phyloP scores from a whole-genome alignment of 306 rosid genomes.

The Mimosa pudica region DNA sequence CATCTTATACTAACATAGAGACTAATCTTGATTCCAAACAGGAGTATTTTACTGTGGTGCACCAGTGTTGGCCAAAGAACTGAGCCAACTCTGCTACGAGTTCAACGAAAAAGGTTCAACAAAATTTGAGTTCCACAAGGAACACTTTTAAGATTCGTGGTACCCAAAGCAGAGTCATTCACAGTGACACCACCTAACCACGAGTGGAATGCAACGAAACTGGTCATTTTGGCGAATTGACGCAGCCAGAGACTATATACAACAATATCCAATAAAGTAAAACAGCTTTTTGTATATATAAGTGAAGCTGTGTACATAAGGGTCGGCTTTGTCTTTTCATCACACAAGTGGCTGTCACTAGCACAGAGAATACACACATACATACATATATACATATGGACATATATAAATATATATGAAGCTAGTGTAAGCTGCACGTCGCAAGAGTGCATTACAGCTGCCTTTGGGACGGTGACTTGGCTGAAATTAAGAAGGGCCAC shows the following conservation, averaged over 20 bases:
- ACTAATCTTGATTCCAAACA: constrained; percentile 41
- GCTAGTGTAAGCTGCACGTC: constrained; percentile 17
- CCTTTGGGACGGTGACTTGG: constrained; percentile 41
- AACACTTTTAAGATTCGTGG: constrained; percentile 67
- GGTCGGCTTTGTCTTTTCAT: constrained; percentile 40
- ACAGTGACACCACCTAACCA: constrained; percentile 20
- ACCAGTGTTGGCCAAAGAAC: constrained; percentile 95
- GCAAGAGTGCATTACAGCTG: constrained; percentile 59
- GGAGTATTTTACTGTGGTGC: constrained; percentile 98
- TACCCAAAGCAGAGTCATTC: not conserved
- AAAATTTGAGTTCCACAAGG: constrained; percentile 97
- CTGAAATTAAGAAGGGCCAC: constrained; percentile 31
- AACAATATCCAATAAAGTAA: constrained; percentile 42
- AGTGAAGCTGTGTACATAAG: constrained; percentile 50
- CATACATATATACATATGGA: not conserved
- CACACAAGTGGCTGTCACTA: constrained; percentile 41
- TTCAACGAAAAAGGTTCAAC: constrained; percentile 96
- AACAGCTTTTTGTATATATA: constrained; percentile 37
- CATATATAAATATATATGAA: not conserved
- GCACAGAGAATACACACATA: not conserved
- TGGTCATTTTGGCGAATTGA: constrained; percentile 31
- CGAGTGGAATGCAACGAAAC: constrained; percentile 22
- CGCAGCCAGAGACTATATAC: constrained; percentile 32
- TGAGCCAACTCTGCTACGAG: constrained; percentile 85
- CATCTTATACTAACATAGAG: constrained; percentile 28